Evolutionary conservation across 177 flowering plant genomes (phyloP), one percentile per base, ranked within the genome.

Genomic region (Vitis hybrid): DNA sequence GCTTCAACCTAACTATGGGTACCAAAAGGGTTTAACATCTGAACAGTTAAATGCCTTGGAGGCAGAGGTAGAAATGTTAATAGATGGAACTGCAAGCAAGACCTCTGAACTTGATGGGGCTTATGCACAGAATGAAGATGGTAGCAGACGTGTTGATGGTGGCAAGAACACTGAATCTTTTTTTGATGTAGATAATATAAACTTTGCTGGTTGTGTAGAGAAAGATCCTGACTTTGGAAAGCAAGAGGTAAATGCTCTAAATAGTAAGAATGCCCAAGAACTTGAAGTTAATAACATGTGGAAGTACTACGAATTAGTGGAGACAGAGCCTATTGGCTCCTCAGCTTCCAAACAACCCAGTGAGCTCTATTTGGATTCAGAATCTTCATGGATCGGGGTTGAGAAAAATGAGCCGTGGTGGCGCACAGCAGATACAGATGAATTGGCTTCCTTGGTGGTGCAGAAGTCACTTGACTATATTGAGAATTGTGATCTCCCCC

Each of bases 401-500:
- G 86, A 82, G 68, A 90, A 86, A 76, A 60, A 75, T 40, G 85
- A 81, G 56, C 96, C 97, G 11, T 90, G 97, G 99, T 93, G 97
- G 98, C 85, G 90, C 11, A 78, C 78, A 2, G 79, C 89, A 2
- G 98, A 89, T 72, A 83, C 73, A 72, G 88, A 88, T 61, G 97
- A 93, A 62, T 71, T 96, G 70, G 98, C 91, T 61, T 85, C 84
- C 27, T 82, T 93, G 74, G 99, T 91, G 70, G 88, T 89, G n/a
- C 85, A 80, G 56, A 93, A 85, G 69, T 89, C 99, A 13, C 79
- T 78, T 46, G 85, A 83, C 69, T 80, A 81, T 74, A 69, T 96
- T 65, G 94, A 84, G 65, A 96, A 96, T 63, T 92, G 98, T 76
- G 99, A 96, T 80, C 94, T 96, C 75, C 99, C 99, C 11, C 91